Percentiles rank a stretch among this genome's conserved stretches.
phyloP scores from a whole-genome alignment of 768 basidiomycete species.

The Boletus sensibilis region DNA sequence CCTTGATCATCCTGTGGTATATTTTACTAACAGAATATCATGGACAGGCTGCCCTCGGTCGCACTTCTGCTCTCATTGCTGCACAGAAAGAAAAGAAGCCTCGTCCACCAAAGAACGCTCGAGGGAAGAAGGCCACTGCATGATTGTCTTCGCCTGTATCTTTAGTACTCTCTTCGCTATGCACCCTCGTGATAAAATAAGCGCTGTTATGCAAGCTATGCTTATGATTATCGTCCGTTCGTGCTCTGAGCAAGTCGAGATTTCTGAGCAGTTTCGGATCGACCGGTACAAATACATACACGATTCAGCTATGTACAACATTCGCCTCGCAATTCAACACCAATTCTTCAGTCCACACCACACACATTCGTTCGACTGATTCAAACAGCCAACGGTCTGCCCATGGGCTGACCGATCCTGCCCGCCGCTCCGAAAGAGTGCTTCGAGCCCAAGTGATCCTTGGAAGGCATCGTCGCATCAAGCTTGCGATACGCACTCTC shows the following conservation, averaged over 20 bases:
- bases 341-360: not conserved
- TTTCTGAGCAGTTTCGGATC: constrained; percentile 2
- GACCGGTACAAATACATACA: constrained; percentile 23
- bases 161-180: constrained; percentile 20
- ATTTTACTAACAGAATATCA: constrained; percentile 19
- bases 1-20: constrained; percentile 47
- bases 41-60: constrained; percentile 68
- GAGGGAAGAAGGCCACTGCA: constrained; percentile 60
- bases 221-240: not conserved
- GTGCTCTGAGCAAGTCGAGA: not conserved
- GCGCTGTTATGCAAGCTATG: constrained; percentile 6
- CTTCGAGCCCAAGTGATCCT: constrained; percentile 34
- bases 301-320: constrained; percentile 8
- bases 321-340: not conserved
- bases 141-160: constrained; percentile 27
- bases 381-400: constrained; percentile 40
- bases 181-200: constrained; percentile 24
- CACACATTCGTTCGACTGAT: constrained; percentile 3
- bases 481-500: constrained; percentile 46
- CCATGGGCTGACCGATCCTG: constrained; percentile 59
- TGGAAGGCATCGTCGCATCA: constrained; percentile 50
- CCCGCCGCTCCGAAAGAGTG: constrained; percentile 44
- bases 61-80: constrained; percentile 68
- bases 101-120: constrained; percentile 62
- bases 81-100: constrained; percentile 73